Percentiles rank a stretch among this genome's conserved stretches.
phyloP scores from a whole-genome alignment of 352 stramenopile genomes.

The Pythium brassicae region DNA sequence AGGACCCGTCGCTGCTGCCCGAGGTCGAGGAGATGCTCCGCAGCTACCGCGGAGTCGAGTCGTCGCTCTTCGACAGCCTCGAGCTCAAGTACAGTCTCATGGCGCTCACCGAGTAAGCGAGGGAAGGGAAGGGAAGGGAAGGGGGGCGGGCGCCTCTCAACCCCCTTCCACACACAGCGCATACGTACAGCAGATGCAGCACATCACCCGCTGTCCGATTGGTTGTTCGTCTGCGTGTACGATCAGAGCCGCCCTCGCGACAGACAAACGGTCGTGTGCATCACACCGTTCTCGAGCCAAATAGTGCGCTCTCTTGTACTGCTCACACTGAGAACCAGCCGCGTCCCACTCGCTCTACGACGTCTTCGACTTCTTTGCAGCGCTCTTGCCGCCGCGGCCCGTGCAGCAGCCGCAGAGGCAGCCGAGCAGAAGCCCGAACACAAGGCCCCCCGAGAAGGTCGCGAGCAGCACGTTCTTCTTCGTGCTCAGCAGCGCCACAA shows the following conservation, averaged over 20 bases:
- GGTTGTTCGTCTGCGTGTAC: no score
- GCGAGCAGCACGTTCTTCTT: constrained; percentile 84
- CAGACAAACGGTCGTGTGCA: no score
- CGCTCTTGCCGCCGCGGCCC: constrained; percentile 26
- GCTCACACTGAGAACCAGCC: no score
- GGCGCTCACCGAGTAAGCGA: constrained; percentile 33
- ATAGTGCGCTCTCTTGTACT: neutral
- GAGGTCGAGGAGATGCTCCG: constrained; percentile 77
- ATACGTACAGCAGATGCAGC: no score
- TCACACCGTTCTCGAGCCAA: no score
- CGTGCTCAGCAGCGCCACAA: constrained; percentile 55
- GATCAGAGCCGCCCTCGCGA: no score
- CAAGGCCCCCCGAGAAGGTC: constrained; percentile 61
- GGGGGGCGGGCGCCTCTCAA: no score
- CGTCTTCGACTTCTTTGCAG: constrained; percentile 46
- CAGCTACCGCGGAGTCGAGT: constrained; percentile 70
- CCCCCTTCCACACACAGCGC: no score
- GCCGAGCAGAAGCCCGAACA: constrained; percentile 65
- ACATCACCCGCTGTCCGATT: no score
- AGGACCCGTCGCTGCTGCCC: constrained; percentile 55
- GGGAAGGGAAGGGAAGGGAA: no score
- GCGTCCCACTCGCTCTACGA: constrained; percentile 23
- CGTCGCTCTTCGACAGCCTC: constrained; percentile 73
- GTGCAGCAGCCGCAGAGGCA: constrained; percentile 73
- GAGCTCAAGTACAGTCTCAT: constrained; percentile 84